These are phyloP conservation scores for Parmelia sp. DNA, from an alignment of 495 filamentous ascomycete genomes.

Conservation along the genomic window DNA sequence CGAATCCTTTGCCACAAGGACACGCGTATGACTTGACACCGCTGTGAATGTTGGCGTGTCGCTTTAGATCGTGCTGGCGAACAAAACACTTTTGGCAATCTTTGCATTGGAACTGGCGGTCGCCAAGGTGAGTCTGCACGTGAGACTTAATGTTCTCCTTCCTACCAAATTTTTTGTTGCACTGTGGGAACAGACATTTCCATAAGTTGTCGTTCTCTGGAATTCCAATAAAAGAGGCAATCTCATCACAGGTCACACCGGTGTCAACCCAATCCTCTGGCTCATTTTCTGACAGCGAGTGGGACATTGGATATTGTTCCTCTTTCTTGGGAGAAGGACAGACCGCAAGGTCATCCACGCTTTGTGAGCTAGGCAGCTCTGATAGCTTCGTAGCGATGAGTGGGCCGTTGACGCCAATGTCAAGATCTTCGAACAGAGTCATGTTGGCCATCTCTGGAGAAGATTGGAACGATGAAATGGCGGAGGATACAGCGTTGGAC, in stretches of 20 bases:
- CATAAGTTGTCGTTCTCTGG: constrained; percentile 66
- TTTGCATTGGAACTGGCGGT: constrained; percentile 85
- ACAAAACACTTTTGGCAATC: constrained; percentile 91
- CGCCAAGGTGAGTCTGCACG: constrained; percentile 93
- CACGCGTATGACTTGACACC: constrained; percentile 90
- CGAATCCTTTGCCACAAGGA: constrained; percentile 83
- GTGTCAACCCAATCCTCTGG: constrained; percentile 56
- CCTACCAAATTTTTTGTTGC: constrained; percentile 77
- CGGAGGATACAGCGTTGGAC: constrained; percentile 37
- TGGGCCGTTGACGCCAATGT: constrained; percentile 10
- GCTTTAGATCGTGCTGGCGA: constrained; percentile 91
- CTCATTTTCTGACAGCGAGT: constrained; percentile 42
- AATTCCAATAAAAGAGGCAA: constrained; percentile 75
- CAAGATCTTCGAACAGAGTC: constrained; percentile 31
- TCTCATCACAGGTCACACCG: constrained; percentile 80
- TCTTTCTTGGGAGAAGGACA: constrained; percentile 32
- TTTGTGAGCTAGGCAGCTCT: constrained; percentile 16
- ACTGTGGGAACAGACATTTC: constrained; percentile 75
- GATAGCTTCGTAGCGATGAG: constrained; percentile 11
- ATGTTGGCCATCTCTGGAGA: constrained; percentile 44
- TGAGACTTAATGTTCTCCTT: constrained; percentile 98
- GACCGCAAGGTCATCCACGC: constrained; percentile 2
- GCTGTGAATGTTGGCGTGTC: constrained; percentile 92
- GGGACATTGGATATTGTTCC: constrained; percentile 34
- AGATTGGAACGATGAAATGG: constrained; percentile 41